phyloP scores from a whole-genome alignment of 2,329 filamentous ascomycete species.

The Diplodia sapinea region DNA sequence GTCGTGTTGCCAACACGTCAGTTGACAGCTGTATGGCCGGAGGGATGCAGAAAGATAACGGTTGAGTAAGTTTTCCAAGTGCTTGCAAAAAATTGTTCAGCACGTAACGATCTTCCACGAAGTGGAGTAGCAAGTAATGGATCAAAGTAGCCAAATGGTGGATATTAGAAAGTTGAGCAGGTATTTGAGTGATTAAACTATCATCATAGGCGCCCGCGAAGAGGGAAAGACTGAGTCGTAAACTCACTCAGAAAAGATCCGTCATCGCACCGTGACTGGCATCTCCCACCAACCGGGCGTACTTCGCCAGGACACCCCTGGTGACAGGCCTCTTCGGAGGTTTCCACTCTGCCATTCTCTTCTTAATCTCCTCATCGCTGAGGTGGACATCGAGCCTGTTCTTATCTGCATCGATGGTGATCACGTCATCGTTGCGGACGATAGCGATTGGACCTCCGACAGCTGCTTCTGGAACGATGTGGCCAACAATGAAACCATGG shows the following conservation, averaged over 20 bases:
- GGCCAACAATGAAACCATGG: slow-evolving; percentile 92
- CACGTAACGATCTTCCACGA: not conserved
- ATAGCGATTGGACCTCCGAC: slow-evolving; percentile 87
- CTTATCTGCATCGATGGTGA: slow-evolving; percentile 83
- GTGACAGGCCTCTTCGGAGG: slow-evolving; percentile 74
- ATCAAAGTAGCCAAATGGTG: not conserved
- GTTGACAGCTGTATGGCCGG: not conserved
- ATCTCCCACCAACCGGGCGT: slow-evolving; percentile 84
- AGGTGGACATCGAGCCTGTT: slow-evolving; percentile 77
- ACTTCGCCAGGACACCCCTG: slow-evolving; percentile 87
- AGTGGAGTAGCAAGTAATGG: not conserved
- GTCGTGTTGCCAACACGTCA: not conserved
- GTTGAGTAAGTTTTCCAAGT: not conserved
- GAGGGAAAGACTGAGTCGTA: no score
- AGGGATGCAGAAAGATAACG: not conserved
- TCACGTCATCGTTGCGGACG: slow-evolving; percentile 77
- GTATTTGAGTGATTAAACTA: not conserved
- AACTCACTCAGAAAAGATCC: slow-evolving; percentile 65
- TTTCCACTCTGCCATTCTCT: slow-evolving; percentile 70
- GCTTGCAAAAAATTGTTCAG: not conserved
- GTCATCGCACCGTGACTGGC: slow-evolving; percentile 91
- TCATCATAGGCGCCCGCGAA: no score
- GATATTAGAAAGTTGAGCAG: not conserved
- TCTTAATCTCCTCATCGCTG: slow-evolving; percentile 71
- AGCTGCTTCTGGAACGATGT: slow-evolving; percentile 89